Evolutionary conservation across 1,284 basidiomycete genomes (phyloP).

Genomic region (Tilletia horrida): DNA sequence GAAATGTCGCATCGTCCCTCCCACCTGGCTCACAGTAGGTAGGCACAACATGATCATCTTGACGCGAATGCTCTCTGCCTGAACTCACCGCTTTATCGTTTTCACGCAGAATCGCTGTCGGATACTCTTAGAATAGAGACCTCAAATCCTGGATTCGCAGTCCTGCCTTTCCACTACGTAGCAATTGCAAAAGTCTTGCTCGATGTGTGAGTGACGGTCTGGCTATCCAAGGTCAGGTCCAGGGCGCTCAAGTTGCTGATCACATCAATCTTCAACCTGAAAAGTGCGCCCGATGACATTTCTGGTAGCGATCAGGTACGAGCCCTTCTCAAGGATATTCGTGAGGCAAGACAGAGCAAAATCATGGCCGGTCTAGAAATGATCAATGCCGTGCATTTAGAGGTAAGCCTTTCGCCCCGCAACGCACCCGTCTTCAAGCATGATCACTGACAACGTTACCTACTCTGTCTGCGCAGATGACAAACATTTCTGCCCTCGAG

Average conservation of each 20-base stretch:
- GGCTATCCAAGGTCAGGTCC: background rate
- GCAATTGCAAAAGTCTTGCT: constrained; percentile 84
- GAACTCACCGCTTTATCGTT: constrained; percentile 6
- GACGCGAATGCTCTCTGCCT: background rate
- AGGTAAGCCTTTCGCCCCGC: constrained; percentile 73
- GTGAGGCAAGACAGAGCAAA: constrained; percentile 90
- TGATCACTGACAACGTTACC: no score
- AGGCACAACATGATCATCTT: constrained; percentile 42
- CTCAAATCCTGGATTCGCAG: constrained; percentile 44
- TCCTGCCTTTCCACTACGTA: constrained; percentile 68
- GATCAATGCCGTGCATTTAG: constrained; percentile 62
- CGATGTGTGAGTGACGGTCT: constrained; percentile 69
- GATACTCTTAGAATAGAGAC: constrained; percentile 55
- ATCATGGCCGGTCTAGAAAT: constrained; percentile 71
- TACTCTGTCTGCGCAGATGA: constrained; percentile 43
- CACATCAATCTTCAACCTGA: background rate
- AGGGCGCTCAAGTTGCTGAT: background rate
- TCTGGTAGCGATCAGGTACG: constrained; percentile 75
- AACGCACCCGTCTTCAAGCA: no score
- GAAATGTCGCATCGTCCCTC: constrained; percentile 85
- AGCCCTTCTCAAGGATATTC: constrained; percentile 82
- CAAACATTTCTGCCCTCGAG: constrained; percentile 50
- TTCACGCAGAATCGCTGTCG: constrained; percentile 70
- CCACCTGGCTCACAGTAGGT: constrained; percentile 84
- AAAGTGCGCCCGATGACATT: constrained; percentile 83